These are phyloP conservation scores for Hemileccinum rubropunctum DNA, from an alignment of 768 basidiomycete species.

Conservation along the genomic window DNA sequence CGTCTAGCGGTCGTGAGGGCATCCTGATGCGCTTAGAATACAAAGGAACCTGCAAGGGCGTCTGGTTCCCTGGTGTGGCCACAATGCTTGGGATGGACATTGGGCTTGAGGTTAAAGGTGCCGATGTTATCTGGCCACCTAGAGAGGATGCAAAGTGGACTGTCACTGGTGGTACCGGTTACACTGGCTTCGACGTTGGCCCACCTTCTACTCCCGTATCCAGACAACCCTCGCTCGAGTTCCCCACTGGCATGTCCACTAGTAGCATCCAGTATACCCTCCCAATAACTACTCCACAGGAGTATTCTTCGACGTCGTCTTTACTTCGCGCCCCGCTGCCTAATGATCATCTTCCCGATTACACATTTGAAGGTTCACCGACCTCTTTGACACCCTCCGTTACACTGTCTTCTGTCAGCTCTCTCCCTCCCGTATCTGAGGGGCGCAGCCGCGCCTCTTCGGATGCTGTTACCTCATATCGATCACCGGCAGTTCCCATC, in stretches of 20 bases:
- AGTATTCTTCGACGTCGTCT: constrained; percentile 54
- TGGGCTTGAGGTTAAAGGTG: constrained; percentile 63
- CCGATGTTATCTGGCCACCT: constrained; percentile 65
- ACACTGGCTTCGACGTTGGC: constrained; percentile 68
- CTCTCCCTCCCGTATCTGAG: constrained; percentile 31
- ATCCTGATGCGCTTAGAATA: constrained; percentile 66
- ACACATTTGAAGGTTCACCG: constrained; percentile 69
- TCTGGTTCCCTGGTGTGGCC: constrained; percentile 84
- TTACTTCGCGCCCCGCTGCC: constrained; percentile 77
- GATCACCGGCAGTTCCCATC: constrained; percentile 58
- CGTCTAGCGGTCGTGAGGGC: constrained; percentile 45
- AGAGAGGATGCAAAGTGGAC: constrained; percentile 54
- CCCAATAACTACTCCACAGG: constrained; percentile 33
- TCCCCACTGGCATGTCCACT: constrained; percentile 25
- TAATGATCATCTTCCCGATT: constrained; percentile 58
- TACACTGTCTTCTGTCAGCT: constrained; percentile 38
- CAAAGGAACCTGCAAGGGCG: constrained; percentile 67
- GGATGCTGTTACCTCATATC: constrained; percentile 20
- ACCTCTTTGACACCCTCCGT: constrained; percentile 48
- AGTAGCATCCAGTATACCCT: constrained; percentile 21
- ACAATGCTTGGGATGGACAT: constrained; percentile 79
- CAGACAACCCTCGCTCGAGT: constrained; percentile 51
- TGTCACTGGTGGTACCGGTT: constrained; percentile 61
- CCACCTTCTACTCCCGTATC: constrained; percentile 37
- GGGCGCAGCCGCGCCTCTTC: constrained; percentile 41